Conservation (phyloP, 1,284 basidiomycete genomes). For the Cronartium quercuum region DNA sequence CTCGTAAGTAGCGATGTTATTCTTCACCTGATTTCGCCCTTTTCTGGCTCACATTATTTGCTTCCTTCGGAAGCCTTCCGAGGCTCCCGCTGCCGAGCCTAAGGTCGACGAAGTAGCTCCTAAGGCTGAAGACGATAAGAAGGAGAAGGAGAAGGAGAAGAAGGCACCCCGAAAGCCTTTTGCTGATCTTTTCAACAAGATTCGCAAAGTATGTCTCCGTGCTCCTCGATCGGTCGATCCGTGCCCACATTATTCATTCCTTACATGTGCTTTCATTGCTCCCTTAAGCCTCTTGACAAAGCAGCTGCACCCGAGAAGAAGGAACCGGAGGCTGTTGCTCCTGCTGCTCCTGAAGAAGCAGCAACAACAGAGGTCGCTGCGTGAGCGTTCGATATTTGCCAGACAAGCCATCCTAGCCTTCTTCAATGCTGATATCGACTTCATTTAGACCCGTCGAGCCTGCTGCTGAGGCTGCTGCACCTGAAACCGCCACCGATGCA, state of each 20-base stretch:
- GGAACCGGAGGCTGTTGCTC: not conserved
- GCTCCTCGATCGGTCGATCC: not conserved
- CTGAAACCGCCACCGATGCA: not conserved
- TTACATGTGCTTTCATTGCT: not conserved
- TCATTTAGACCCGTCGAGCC: not conserved
- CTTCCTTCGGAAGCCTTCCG: not conserved
- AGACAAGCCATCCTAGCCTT: not conserved
- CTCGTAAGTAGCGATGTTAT: not conserved
- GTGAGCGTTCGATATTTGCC: not conserved
- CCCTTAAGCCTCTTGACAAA: constrained; percentile 5
- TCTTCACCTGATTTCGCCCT: not conserved
- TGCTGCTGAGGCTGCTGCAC: not conserved
- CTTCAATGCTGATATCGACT: not conserved
- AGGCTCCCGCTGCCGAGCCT: not conserved
- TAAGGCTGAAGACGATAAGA: constrained; percentile 31
- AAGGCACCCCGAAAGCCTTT: constrained; percentile 27
- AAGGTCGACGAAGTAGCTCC: not conserved
- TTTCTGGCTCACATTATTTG: not conserved
- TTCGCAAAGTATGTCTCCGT: constrained; percentile 11
- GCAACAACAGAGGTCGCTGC: not conserved
- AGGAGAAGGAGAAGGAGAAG: constrained; percentile 36
- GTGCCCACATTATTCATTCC: not conserved
- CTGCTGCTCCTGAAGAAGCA: constrained; percentile 1
- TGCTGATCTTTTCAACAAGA: constrained; percentile 35
- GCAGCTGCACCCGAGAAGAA: constrained; percentile 19